Evolutionary conservation across 2,329 filamentous ascomycete genomes (phyloP), one percentile per base, ranked within the genome.

Genomic region (Colletotrichum shisoi): DNA sequence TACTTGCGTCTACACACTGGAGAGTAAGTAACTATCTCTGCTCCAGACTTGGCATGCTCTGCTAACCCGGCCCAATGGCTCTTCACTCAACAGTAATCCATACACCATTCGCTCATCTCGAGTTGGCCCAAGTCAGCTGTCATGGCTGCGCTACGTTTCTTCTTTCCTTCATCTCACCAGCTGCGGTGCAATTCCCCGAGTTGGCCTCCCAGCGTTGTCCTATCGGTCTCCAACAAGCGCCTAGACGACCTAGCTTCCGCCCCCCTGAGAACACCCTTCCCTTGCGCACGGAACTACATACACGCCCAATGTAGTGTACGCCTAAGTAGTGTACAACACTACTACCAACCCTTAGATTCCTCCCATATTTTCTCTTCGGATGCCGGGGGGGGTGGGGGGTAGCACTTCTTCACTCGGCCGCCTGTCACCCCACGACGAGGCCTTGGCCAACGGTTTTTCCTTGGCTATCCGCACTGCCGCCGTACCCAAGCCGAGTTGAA

Each of bases 191-290:
- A 4, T 27, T 54, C 48, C 19, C 40, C 24, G 39, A 45, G 39
- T 46, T 39, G 53, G 39, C 54, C 24, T 57, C 34, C 57, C 52
- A 40, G 46, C 17, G 24, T 19, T 21, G 19, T 39, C 45, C 24
- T 57, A 17, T 46, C 21, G 52, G 45, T 48, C 11, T 51, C 59
- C 59, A 52, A 57, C 39, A 45, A 66, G 52, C 52, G 52, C 59
- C 63, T 57, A 66, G 51, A 21, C 21, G 37, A 39, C 45, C 63
- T 57, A 31, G 17, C 62, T 45, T 56, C 19, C 37, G 58, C 51
- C 27, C 31, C 19, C 42, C 39, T 37, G 39, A 57, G 39, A 59
- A n/a, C 21, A 27, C 51, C 53, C 39, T 9, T 34, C 31, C 31
- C 31, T 34, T 21, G 42, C 19, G 42, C 54, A 46, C 42, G 13